phyloP scores from a whole-genome alignment of 208 protist genomes.

The Crithidia mellificae region DNA sequence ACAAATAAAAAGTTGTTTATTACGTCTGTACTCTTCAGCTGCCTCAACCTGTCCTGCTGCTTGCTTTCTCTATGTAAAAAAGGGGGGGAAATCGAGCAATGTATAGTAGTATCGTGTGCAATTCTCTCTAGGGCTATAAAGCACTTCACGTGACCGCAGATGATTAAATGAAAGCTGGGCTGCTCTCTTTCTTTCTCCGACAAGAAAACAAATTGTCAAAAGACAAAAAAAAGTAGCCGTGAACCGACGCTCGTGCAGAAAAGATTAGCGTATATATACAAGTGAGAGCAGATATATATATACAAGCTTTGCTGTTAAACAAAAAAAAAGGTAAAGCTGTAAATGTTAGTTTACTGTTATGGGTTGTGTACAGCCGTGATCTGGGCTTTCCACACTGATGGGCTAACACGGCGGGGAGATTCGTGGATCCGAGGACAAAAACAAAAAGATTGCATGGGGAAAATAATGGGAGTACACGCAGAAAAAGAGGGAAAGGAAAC shows the following conservation, averaged over 20 bases:
- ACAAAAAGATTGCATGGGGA: background rate
- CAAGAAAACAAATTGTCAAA: background rate
- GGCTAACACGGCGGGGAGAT: background rate
- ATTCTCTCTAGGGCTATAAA: background rate
- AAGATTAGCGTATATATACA: background rate
- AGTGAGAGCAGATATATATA: background rate
- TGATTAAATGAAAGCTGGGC: background rate
- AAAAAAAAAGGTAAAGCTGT: conserved; percentile 13
- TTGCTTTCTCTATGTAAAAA: background rate
- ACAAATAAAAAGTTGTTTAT: too few species aligned
- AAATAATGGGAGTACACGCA: too few species aligned
- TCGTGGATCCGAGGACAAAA: background rate
- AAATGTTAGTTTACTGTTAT: conserved; percentile 2
- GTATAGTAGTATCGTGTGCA: background rate
- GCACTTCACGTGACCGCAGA: background rate
- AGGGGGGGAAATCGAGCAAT: conserved; percentile 1
- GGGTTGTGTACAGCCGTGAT: conserved; percentile 8
- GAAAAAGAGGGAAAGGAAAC: too few species aligned
- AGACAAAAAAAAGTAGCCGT: conserved; percentile 6
- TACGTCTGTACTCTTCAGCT: background rate
- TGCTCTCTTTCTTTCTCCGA: background rate
- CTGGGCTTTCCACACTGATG: background rate
- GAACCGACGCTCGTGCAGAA: background rate
- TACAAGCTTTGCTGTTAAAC: background rate
- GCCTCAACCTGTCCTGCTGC: background rate